Base-by-base conservation (phyloP, 331 rosid species). In the Saraca asoca region DNA sequence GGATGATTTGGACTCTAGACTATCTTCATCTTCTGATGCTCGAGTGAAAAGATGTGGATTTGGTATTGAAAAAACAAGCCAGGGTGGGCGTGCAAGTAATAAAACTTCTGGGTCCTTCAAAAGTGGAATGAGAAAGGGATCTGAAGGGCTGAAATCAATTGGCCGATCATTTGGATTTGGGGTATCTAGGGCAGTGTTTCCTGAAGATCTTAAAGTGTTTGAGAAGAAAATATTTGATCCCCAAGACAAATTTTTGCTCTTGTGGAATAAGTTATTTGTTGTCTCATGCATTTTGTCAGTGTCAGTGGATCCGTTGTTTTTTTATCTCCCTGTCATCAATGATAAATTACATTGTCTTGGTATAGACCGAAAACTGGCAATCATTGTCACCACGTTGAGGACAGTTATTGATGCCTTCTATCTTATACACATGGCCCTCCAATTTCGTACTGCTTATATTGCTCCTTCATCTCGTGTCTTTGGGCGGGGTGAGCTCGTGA, bases 401-500 rank as follows among this genome's bases (percentile, higher is more conserved):
- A 85, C 96, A 57, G 62, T 85, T 54, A 69, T 93, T 60, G 98
- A 93, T 79, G 85, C 76, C 57, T 93, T 93, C 80, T 89, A 85
- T 83, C 95, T 93, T 64, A 45, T 90, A 65, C 95, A 85, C 87
- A 93, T 93, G 95, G 98, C 91, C 59, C 95, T 93, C 71, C 98
- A 88, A 68, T 93, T 93, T 62, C 95, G 98, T 64, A 93, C 95
- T 33, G 98, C 98, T 51, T 93, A 89, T 79, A 89, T 93, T 72
- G 98, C 98, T 74, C 98, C 98, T 62, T 93, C 98, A 38, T 93
- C 98, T 76, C 94, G 96, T 85, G 98, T 93, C 75, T 93, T 93
- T 78, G 98, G 98, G 73, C 85, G 98, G 70, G 98, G 98, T 73
- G 98, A 93, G 85, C 95, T 93, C 79, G 96, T 93, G 82, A 93